Evolutionary conservation across 306 rosid genomes (phyloP).

Genomic region (Senna tora): DNA sequence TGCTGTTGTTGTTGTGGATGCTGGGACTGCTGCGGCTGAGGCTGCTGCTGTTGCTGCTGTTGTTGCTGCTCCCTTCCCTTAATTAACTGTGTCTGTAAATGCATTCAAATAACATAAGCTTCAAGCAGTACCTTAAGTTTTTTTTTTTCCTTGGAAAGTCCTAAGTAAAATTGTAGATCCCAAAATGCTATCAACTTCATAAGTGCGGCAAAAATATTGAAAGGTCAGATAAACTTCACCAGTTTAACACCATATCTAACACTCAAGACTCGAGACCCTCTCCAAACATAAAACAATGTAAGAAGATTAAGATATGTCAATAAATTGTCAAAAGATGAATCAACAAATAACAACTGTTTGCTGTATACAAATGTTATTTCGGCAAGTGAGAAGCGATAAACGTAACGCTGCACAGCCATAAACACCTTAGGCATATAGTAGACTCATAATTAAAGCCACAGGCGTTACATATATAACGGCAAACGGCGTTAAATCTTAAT

Average conservation of each 20-base stretch:
- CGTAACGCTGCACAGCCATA: too few relatives aligned
- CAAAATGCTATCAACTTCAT: constrained; percentile 15
- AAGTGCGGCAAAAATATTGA: constrained; percentile 1
- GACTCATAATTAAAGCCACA: too few relatives aligned
- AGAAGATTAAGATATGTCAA: background rate
- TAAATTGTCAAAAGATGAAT: background rate
- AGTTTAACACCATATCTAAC: constrained; percentile 8
- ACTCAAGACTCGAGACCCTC: constrained; percentile 12
- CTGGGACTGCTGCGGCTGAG: constrained; percentile 48
- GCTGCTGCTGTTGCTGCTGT: constrained; percentile 49
- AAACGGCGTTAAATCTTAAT: too few relatives aligned
- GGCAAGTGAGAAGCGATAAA: too few relatives aligned
- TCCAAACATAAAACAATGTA: background rate
- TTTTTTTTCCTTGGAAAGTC: background rate
- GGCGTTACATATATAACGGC: too few relatives aligned
- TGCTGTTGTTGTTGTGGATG: constrained; percentile 59
- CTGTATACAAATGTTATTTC: too few relatives aligned
- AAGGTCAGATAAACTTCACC: background rate
- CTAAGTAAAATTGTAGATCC: constrained; percentile 20
- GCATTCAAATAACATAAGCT: constrained; percentile 41
- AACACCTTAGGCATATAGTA: too few relatives aligned
- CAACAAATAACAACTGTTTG: too few relatives aligned
- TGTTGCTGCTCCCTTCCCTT: constrained; percentile 88
- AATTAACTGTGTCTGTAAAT: constrained; percentile 76
- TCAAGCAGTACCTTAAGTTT: constrained; percentile 28